Conservation (phyloP, 2,329 filamentous ascomycete species). For the Xylariaceae sp. region DNA sequence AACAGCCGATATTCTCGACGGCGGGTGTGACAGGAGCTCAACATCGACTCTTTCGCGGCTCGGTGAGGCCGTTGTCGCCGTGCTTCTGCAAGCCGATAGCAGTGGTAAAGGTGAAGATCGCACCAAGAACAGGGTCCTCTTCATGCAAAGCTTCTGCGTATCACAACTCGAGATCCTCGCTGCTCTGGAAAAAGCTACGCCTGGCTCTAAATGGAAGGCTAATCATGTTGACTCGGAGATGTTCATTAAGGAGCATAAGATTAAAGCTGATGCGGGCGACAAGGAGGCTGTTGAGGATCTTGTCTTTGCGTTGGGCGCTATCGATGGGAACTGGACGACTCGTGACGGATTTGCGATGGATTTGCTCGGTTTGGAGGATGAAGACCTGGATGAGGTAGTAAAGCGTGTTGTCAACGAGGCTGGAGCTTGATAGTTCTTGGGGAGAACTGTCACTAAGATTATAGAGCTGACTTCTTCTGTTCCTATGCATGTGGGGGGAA, state of each 20-base stretch:
- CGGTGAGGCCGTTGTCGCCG: constrained; percentile 31
- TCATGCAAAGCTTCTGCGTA: constrained; percentile 39
- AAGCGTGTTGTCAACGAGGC: constrained; percentile 29
- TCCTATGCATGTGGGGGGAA: no score
- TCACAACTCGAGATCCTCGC: constrained; percentile 34
- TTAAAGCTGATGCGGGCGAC: constrained; percentile 36
- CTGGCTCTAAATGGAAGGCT: constrained; percentile 29
- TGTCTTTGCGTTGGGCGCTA: constrained; percentile 45
- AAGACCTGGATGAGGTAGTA: constrained; percentile 42
- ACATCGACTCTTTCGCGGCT: constrained; percentile 34
- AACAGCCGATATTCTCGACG: constrained; percentile 34
- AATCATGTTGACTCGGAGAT: constrained; percentile 34
- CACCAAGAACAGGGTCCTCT: constrained; percentile 34
- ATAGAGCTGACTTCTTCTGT: no score
- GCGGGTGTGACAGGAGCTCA: constrained; percentile 31
- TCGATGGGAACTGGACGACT: constrained; percentile 47
- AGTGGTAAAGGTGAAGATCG: constrained; percentile 20
- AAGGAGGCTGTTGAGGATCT: constrained; percentile 41
- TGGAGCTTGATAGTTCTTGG: constrained; percentile 5
- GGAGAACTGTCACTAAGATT: no score
- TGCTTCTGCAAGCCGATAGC: no score
- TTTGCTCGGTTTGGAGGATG: constrained; percentile 42
- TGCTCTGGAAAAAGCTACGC: constrained; percentile 33
- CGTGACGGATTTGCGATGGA: constrained; percentile 45
- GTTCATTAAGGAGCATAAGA: constrained; percentile 38